Percentiles rank a stretch among this genome's conserved stretches.
phyloP scores from a whole-genome alignment of 768 basidiomycete species.

The Dacryopinax spathularia region DNA sequence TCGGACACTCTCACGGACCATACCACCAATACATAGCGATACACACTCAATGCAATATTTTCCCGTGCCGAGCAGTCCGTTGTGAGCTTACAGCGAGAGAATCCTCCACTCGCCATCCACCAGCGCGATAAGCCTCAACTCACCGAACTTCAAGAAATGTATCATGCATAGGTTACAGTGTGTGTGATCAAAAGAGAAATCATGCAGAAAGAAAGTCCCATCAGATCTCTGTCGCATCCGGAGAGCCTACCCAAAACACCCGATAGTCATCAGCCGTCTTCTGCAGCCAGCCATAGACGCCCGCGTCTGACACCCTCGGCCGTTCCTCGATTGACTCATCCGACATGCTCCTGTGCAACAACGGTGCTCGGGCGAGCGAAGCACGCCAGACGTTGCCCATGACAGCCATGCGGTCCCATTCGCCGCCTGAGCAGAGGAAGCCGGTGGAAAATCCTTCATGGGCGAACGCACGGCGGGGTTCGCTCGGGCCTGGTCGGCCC shows the following conservation, averaged over 20 bases:
- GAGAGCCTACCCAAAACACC: slow-evolving; percentile 59
- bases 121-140: too few species aligned
- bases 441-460: slow-evolving; percentile 54
- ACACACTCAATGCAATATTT: background rate
- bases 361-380: background rate
- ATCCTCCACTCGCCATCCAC: too few species aligned
- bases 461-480: slow-evolving; percentile 40
- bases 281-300: slow-evolving; percentile 65
- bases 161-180: slow-evolving; percentile 3
- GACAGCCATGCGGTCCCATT: slow-evolving; percentile 28
- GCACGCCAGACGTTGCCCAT: background rate
- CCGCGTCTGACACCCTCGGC: slow-evolving; percentile 17
- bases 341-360: background rate
- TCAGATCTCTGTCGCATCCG: background rate
- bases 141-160: too few species aligned
- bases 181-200: background rate
- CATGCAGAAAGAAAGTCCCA: background rate
- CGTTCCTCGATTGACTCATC: background rate
- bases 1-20: background rate
- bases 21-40: background rate
- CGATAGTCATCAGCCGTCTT: slow-evolving; percentile 64
- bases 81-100: too few species aligned
- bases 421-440: slow-evolving; percentile 38
- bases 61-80: too few species aligned
- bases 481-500: slow-evolving; percentile 35